Percentiles rank a stretch among this genome's conserved stretches.
phyloP scores from a whole-genome alignment of 805 yeast species.

The Wickerhamomyces mucosus region DNA sequence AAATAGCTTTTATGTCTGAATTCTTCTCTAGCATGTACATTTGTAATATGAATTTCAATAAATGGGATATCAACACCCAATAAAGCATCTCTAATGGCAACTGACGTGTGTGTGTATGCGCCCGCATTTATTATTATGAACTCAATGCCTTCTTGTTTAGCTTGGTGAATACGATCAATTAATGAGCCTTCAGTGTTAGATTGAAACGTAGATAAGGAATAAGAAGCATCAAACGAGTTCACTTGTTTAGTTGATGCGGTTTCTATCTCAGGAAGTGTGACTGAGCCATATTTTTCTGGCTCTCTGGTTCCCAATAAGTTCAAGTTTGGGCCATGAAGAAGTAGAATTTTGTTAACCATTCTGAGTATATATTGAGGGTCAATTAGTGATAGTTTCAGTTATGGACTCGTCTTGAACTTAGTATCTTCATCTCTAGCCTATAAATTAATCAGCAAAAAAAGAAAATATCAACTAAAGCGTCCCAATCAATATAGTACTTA shows the following conservation, averaged over 20 bases:
- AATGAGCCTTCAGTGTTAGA: slow-evolving; percentile 37
- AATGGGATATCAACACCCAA: slow-evolving; percentile 39
- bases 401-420: too few relatives aligned
- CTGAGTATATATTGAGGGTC: too few relatives aligned
- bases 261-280: slow-evolving; percentile 34
- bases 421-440: too few relatives aligned
- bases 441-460: too few relatives aligned
- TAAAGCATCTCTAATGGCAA: slow-evolving; percentile 41
- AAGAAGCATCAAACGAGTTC: slow-evolving; percentile 17
- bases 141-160: slow-evolving; percentile 25
- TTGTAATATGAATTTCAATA: slow-evolving; percentile 41
- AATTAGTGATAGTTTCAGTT: too few relatives aligned
- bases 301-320: slow-evolving; percentile 39
- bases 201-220: slow-evolving; percentile 28
- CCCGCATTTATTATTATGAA: slow-evolving; percentile 43
- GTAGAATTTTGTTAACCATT: slow-evolving; percentile 24
- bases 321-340: slow-evolving; percentile 41
- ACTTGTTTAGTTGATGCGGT: slow-evolving; percentile 24
- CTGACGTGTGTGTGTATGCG: slow-evolving; percentile 43
- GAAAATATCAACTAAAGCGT: too few relatives aligned
- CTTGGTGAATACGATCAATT: slow-evolving; percentile 38
- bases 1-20: slow-evolving; percentile 41
- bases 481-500: too few relatives aligned
- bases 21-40: slow-evolving; percentile 41
- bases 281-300: slow-evolving; percentile 42